Conservation (phyloP, 768 basidiomycete species). For the Auricularia sp. region DNA sequence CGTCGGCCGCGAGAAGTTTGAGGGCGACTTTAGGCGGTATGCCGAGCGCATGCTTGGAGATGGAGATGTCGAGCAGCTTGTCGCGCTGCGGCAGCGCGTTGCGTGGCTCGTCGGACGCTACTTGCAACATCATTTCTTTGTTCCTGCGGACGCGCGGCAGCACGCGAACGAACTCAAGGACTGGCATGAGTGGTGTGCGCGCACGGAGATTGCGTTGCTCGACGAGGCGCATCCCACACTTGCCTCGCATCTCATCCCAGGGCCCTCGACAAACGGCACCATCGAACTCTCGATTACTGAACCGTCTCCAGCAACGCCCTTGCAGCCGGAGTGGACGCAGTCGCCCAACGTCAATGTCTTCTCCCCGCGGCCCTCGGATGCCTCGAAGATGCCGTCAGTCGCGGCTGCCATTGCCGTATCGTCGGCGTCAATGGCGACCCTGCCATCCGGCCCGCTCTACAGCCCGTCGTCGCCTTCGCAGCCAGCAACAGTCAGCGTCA, state of each 20-base stretch:
- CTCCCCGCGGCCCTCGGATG: constrained; percentile 42
- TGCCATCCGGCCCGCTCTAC: background rate
- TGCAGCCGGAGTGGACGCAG: constrained; percentile 6
- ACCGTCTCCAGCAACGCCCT: constrained; percentile 26
- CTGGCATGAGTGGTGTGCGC: constrained; percentile 15
- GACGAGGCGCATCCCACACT: background rate
- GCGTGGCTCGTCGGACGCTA: constrained; percentile 61
- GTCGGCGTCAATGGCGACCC: constrained; percentile 1
- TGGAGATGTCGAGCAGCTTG: constrained; percentile 29
- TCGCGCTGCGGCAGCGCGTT: constrained; percentile 36
- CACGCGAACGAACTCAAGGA: constrained; percentile 43
- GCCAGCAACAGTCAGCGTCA: background rate
- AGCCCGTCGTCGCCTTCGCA: no score
- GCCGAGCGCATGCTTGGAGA: constrained; percentile 56
- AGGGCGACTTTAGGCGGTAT: constrained; percentile 58
- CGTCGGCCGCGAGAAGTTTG: constrained; percentile 46
- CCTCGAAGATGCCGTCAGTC: constrained; percentile 30
- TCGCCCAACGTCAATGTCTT: constrained; percentile 41
- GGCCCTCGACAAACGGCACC: background rate
- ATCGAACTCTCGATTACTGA: background rate
- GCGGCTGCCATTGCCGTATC: constrained; percentile 32
- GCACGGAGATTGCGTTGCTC: constrained; percentile 21
- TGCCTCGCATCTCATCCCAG: background rate
- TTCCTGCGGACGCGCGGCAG: constrained; percentile 35
- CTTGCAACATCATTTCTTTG: constrained; percentile 44